Base-by-base conservation (phyloP, 768 basidiomycete genomes). In the Cystobasidium tubakii region DNA sequence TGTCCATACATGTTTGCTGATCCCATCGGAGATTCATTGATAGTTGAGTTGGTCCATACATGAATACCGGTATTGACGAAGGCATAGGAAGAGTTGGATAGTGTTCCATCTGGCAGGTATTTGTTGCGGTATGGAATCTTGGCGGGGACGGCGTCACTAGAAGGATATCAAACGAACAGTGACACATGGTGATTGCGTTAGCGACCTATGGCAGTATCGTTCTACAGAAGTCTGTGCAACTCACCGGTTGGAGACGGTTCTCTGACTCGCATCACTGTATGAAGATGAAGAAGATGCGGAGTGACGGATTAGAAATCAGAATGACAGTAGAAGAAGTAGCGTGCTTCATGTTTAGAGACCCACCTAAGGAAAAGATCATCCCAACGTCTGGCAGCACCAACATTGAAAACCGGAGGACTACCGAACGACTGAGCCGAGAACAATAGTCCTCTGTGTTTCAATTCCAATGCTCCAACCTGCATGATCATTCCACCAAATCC, bases 21-120 rank as follows among this genome's bases (percentile, higher is more conserved):
- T 7, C 57, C 57, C 57, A 60, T 60, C 21, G 57, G 29, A 27
- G 25, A 10, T 6, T 60, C 57, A 12, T 23, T 60, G 13, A 34
- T 29, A 1, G 57, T 27, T 1, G 15, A 3, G 21, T 39, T 25
- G 9, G 57, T 57, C 63, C 31, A 75, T 1, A 73, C 57, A 39
- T 75, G 74, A 43, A 75, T 75, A n/a, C 74, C 74, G 13, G 74
- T 75, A 55, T 63, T 64, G 53, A 75, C 74, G 43, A 71, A 66
- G 2, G 72, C 63, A 60, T 73, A 73, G 4, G 42, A 36, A 6
- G 55, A 62, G 25, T 60, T 34, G 10, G 31, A 25, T 23, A 27
- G 25, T 23, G 73, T 54, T 27, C 25, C 50, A 33, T 43, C 36
- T 23, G 53, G 23, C 69, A 62, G 34, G n/a, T 31, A 23, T 13